Base-by-base conservation (phyloP, 345 rosid genomes). In the Populus alba region DNA sequence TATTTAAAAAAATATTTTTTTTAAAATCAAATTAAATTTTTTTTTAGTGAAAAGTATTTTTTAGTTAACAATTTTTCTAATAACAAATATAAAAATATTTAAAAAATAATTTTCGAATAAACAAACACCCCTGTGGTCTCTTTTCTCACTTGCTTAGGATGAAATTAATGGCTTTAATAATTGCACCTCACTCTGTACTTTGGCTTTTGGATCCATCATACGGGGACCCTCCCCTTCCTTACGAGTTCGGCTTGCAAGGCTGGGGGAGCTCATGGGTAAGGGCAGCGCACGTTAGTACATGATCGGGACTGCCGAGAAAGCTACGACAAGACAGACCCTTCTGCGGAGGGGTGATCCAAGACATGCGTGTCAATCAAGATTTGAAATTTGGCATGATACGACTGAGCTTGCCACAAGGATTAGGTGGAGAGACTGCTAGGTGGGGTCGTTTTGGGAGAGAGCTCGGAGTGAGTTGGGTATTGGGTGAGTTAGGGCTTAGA, bases 131-230 rank as follows among this genome's bases (percentile, higher is more conserved):
- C 27, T 27, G 1, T 41, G 3, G 22, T 15, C 20, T 70, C 18
- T 70, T 75, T 69, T 31, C 38, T 68, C 33, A 41, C 31, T 83
- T 72, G 87, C 87, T 83, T 84, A 79, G 85, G 87, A 88, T 81
- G 92, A 87, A 87, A 88, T 87, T 79, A 85, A 89, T 83, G 91
- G 91, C 82, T 89, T 86, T 90, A 93, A 90, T 93, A 89, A 92
- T 95, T 93, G 96, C 91, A 87, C 81, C 91, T 82, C 75, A 8
- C 77, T 78, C 78, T 81, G 89, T 90, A 90, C 89, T 87, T 87
- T 70, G 86, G 83, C 92, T 91, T 91, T 89, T 82, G 88, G 89
- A 87, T 88, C 82, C 89, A 89, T 94, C 89, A 85, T 81, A 81
- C 81, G 81, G 87, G 92, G 88, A 74, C 89, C 90, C 80, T 35